Evolutionary conservation across 768 basidiomycete genomes (phyloP).

Genomic region (Leucocoprinus sp.): DNA sequence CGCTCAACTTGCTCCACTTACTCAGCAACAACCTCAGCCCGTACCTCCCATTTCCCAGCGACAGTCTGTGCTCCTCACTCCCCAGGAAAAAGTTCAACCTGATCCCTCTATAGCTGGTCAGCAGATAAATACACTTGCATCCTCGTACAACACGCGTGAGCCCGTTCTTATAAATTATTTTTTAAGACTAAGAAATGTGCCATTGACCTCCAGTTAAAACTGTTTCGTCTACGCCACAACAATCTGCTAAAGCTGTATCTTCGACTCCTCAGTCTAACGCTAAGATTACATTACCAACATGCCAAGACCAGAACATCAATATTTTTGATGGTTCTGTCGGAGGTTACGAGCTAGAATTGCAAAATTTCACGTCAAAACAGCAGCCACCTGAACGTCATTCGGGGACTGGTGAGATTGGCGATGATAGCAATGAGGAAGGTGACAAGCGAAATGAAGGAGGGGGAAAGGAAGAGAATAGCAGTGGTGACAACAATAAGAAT

Average conservation of each 20-base stretch:
- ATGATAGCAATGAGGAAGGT: not conserved
- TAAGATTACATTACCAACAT: not conserved
- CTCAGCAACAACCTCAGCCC: not conserved
- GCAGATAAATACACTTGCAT: not conserved
- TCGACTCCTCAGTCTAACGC: not conserved
- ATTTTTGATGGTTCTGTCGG: not conserved
- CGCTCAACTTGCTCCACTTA: not conserved
- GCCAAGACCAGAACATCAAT: not conserved
- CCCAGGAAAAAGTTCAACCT: not conserved
- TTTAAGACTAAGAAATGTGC: too few species aligned
- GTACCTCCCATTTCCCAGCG: not conserved
- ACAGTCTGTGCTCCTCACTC: not conserved
- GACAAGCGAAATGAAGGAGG: not conserved
- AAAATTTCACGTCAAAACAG: not conserved
- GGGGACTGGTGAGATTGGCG: not conserved
- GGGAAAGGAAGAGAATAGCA: not conserved
- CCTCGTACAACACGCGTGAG: too few species aligned
- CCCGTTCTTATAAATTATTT: too few species aligned
- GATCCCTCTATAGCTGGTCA: not conserved
- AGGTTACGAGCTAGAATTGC: not conserved
- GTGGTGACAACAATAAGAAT: not conserved
- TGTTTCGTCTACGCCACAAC: not conserved
- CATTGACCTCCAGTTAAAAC: not conserved
- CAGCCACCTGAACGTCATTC: not conserved
- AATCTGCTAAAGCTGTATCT: not conserved